These are phyloP conservation scores for Boletus rufocinnamomeus DNA, from an alignment of 768 basidiomycete genomes.

Conservation along the genomic window DNA sequence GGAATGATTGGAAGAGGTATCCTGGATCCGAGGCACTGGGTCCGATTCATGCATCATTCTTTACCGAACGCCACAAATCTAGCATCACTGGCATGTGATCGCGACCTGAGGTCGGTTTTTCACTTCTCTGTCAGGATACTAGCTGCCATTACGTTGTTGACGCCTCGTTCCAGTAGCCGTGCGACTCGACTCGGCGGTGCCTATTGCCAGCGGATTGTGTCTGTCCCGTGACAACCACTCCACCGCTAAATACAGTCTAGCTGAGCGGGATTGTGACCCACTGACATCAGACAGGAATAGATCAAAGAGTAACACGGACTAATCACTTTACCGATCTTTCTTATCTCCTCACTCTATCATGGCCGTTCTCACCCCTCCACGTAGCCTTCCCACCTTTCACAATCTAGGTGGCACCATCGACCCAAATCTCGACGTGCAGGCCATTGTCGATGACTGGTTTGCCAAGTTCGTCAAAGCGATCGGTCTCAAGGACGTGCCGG, in stretches of 20 bases:
- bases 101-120: background rate
- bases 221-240: background rate
- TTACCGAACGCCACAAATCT: background rate
- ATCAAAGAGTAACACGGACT: background rate
- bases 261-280: no score
- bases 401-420: constrained; percentile 28
- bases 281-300: background rate
- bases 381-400: constrained; percentile 27
- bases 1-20: no score
- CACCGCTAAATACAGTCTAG: background rate
- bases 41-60: no score
- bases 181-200: no score
- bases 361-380: constrained; percentile 1
- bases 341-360: constrained; percentile 9
- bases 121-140: background rate
- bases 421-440: constrained; percentile 37
- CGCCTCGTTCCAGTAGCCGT: background rate
- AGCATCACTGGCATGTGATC: background rate
- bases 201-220: background rate
- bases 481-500: constrained; percentile 36
- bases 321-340: background rate
- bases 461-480: constrained; percentile 38
- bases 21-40: no score
- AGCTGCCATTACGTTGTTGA: no score
- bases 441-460: constrained; percentile 45